Evolutionary conservation across 495 filamentous ascomycete species (phyloP).

Genomic region (Penicillium parvum): DNA sequence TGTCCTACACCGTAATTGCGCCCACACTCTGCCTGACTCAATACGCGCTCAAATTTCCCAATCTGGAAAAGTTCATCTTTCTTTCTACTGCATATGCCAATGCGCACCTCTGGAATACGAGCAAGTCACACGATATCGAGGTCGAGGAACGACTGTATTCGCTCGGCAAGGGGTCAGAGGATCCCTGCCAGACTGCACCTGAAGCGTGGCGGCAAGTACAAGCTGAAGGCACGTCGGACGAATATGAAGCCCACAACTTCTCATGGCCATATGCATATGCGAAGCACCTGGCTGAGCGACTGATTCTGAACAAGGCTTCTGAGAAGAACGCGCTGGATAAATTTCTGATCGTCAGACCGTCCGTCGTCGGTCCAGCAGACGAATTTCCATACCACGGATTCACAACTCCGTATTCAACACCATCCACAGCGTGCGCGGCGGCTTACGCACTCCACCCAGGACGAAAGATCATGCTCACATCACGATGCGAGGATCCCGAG

Average conservation of each 20-base stretch:
- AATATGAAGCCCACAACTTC: conserved; percentile 24
- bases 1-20: conserved; percentile 21
- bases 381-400: conserved; percentile 21
- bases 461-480: conserved; percentile 15
- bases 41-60: conserved; percentile 24
- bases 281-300: conserved; percentile 21
- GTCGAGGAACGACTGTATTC: conserved; percentile 21
- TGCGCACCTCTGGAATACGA: conserved; percentile 19
- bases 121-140: conserved; percentile 14
- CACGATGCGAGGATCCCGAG: conserved; percentile 17
- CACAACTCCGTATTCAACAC: conserved; percentile 13
- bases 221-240: conserved; percentile 17
- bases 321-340: conserved; percentile 18
- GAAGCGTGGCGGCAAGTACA: conserved; percentile 17
- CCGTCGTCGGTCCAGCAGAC: conserved; percentile 22
- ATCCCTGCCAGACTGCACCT: conserved; percentile 8
- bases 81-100: conserved; percentile 23
- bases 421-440: conserved; percentile 21
- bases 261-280: conserved; percentile 27
- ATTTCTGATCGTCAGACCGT: conserved; percentile 24
- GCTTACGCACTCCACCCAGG: conserved; percentile 24
- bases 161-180: conserved; percentile 9
- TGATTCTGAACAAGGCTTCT: conserved; percentile 16
- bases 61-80: conserved; percentile 23
- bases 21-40: conserved; percentile 20